Percentiles rank a stretch among this genome's conserved stretches.
phyloP scores from a whole-genome alignment of 164 flowering plant genomes.

The Umbilicus rupestris region DNA sequence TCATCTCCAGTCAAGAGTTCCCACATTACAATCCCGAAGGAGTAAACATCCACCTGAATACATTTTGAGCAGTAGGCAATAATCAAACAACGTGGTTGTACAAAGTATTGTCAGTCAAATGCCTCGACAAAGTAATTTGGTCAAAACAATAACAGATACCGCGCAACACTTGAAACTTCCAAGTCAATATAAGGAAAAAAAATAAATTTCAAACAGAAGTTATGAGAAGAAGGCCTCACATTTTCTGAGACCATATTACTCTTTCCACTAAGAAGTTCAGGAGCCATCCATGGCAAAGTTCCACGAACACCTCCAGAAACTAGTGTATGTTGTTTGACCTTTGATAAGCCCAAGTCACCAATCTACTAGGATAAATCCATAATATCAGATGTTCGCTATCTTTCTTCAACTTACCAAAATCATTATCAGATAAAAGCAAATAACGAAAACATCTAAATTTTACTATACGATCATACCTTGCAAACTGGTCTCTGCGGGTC shows the following conservation, averaged over 20 bases:
- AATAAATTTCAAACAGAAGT: neutral
- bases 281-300: constrained; percentile 99
- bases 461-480: constrained; percentile 41
- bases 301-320: constrained; percentile 99
- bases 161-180: neutral
- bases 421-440: neutral
- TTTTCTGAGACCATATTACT: constrained; percentile 93
- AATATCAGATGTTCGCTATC: neutral
- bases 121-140: neutral
- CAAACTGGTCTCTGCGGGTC: constrained; percentile 95
- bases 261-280: constrained; percentile 93
- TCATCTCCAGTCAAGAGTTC: constrained; percentile 94
- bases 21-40: constrained; percentile 96
- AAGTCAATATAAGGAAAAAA: too few relatives aligned
- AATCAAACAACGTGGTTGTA: neutral
- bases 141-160: neutral
- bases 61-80: neutral
- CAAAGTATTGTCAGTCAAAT: neutral
- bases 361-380: constrained; percentile 33
- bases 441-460: neutral
- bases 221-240: constrained; percentile 26
- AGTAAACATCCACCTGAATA: constrained; percentile 84
- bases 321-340: constrained; percentile 85
- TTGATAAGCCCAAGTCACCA: constrained; percentile 92
- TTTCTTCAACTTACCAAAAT: neutral